Conservation (phyloP, 1,284 basidiomycete genomes). For the Sphaerobolus stellatus region DNA sequence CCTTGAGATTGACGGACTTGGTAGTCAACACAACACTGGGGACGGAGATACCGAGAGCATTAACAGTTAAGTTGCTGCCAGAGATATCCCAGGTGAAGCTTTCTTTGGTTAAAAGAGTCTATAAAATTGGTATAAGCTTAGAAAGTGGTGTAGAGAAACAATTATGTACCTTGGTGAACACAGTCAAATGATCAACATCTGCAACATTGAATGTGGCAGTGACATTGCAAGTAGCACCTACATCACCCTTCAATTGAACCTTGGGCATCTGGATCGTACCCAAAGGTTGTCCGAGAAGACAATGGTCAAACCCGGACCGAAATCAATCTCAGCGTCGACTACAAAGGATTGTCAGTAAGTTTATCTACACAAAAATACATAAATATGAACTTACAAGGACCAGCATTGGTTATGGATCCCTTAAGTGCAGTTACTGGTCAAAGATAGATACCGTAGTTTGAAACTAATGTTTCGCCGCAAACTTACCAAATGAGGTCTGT, state of each 20-base stretch:
- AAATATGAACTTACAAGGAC: no score
- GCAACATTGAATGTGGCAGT: slow-evolving; percentile 61
- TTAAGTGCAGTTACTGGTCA: no score
- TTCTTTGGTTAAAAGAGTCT: slow-evolving; percentile 63
- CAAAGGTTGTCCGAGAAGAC: slow-evolving; percentile 60
- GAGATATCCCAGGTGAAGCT: slow-evolving; percentile 75
- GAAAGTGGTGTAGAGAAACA: no score
- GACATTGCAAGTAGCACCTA: slow-evolving; percentile 61
- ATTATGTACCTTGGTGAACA: slow-evolving; percentile 71
- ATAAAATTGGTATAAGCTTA: no score
- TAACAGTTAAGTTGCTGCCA: slow-evolving; percentile 65
- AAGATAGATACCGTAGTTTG: no score
- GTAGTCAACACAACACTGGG: slow-evolving; percentile 52
- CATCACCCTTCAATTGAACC: slow-evolving; percentile 55
- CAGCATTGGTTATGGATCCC: slow-evolving; percentile 71
- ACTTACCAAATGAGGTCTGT: slow-evolving; percentile 57
- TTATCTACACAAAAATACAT: no score
- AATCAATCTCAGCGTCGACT: slow-evolving; percentile 72
- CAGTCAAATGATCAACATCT: slow-evolving; percentile 58
- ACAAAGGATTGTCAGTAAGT: no score
- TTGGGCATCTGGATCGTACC: slow-evolving; percentile 67
- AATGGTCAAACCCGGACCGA: slow-evolving; percentile 63
- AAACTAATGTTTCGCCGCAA: no score
- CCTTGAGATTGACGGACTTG: slow-evolving; percentile 68
- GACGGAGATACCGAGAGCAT: slow-evolving; percentile 59